Evolutionary conservation across 1,284 basidiomycete genomes (phyloP).

Genomic region (Athelia psychrophila): DNA sequence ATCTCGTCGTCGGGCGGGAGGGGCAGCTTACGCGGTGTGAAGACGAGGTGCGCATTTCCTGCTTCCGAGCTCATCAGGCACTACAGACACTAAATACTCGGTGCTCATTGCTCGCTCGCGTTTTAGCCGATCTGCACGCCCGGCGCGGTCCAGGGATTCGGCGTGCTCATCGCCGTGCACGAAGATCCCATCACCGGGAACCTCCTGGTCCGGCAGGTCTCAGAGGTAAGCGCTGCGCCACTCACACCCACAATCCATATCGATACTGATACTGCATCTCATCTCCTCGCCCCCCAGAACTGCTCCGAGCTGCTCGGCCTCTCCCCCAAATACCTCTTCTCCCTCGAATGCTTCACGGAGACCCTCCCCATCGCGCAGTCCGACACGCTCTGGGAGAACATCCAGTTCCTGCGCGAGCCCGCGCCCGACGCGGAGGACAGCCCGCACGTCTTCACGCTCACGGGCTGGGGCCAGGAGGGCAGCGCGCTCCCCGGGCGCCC

Average conservation of each 20-base stretch:
- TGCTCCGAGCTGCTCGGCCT: slow-evolving; percentile 70
- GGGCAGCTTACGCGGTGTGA: slow-evolving; percentile 72
- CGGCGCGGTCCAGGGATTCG: slow-evolving; percentile 85
- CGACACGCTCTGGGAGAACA: slow-evolving; percentile 75
- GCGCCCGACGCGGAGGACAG: slow-evolving; percentile 48
- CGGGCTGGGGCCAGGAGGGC: slow-evolving; percentile 69
- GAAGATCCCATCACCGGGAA: slow-evolving; percentile 52
- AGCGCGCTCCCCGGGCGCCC: slow-evolving; percentile 34
- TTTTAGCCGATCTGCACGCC: slow-evolving; percentile 82
- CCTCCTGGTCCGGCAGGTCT: slow-evolving; percentile 77
- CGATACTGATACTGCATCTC: slow-evolving; percentile 3
- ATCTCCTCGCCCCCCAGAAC: too few relatives aligned
- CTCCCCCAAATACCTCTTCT: slow-evolving; percentile 77
- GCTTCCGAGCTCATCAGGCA: too few relatives aligned
- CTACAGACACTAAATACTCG: background rate
- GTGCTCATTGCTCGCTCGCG: slow-evolving; percentile 1
- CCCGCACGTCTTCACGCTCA: slow-evolving; percentile 72
- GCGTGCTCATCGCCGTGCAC: slow-evolving; percentile 77
- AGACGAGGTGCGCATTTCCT: slow-evolving; percentile 60
- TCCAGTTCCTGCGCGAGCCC: slow-evolving; percentile 63
- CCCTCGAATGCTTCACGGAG: slow-evolving; percentile 75
- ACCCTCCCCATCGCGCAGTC: slow-evolving; percentile 70
- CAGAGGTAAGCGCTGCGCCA: slow-evolving; percentile 61
- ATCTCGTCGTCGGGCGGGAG: slow-evolving; percentile 73
- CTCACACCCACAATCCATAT: background rate